A percentile compares a stretch with the other conserved stretches of the same genome.
These are phyloP conservation scores for Cystofilobasidium bisporidii DNA, from an alignment of 768 basidiomycete genomes.

Conservation along the genomic window DNA sequence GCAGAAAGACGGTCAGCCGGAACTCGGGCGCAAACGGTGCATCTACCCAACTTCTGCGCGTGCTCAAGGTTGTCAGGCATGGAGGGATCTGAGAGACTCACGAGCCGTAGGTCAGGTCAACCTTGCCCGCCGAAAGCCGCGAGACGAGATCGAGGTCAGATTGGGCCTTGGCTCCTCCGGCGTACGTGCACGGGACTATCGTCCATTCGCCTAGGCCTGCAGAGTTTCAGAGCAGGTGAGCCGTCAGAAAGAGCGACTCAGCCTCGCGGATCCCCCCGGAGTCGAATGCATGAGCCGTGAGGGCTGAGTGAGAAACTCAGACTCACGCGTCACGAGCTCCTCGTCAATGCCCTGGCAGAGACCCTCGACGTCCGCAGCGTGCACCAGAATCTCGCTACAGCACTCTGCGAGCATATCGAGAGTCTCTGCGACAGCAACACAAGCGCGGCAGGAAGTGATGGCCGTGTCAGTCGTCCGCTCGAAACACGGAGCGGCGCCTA, in stretches of 20 bases:
- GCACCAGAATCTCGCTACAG: slow-evolving; percentile 90
- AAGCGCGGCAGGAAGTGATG: neutral
- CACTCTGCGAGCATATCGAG: slow-evolving; percentile 65
- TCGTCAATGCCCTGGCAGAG: slow-evolving; percentile 93
- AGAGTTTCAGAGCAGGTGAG: neutral
- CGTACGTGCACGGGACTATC: slow-evolving; percentile 84
- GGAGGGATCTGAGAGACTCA: slow-evolving; percentile 33
- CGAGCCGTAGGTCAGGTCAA: slow-evolving; percentile 83
- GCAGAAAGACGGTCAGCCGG: too few relatives aligned
- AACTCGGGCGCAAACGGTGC: too few relatives aligned
- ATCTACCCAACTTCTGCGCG: too few relatives aligned
- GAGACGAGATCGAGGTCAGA: slow-evolving; percentile 73
- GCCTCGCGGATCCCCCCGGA: too few relatives aligned
- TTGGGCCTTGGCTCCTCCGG: slow-evolving; percentile 84
- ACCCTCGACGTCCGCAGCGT: slow-evolving; percentile 98
- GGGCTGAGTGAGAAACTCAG: too few relatives aligned
- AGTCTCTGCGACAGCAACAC: slow-evolving; percentile 49
- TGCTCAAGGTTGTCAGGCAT: too few relatives aligned
- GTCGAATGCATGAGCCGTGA: too few relatives aligned
- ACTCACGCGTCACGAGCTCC: slow-evolving; percentile 68
- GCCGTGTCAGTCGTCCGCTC: neutral
- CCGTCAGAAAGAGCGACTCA: too few relatives aligned
- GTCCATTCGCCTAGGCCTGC: slow-evolving; percentile 86
- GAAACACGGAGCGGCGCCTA: too few relatives aligned
- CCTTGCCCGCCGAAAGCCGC: slow-evolving; percentile 64